Base-by-base conservation (phyloP, 1,284 basidiomycete species). In the Cryptococcus wingfieldii region DNA sequence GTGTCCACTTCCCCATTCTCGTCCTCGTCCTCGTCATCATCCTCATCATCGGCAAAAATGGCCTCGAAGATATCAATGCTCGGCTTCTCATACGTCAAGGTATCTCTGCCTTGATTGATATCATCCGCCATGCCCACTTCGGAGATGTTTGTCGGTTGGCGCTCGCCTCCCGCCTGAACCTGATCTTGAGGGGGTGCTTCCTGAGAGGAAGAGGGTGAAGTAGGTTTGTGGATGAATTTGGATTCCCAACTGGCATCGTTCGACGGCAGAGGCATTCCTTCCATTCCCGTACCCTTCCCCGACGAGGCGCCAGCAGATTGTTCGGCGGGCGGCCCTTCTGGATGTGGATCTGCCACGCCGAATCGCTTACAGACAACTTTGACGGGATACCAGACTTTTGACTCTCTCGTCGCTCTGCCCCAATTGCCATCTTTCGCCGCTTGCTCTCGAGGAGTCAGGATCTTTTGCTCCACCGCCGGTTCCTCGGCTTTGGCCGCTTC, bases 1-100 rank as follows among this genome's bases (percentile, higher is more conserved):
- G 38, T 23, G 9, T 41, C 45, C 16, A 65, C 65, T 12, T 58
- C 69, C 14, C 75, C 79, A 2, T 79, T 58, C 5, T 65, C 80
- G 3, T 72, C 72, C 5, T 88, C 87, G 1, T 84, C 84, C 18
- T 85, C 87, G 19, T 84, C 85, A 47, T 86, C 86, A 67, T 91
- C 89, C 50, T 89, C 88, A 60, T 93, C 90, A 70, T 88, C 90
- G 6, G 89, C 90, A 71, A 93, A 94, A 59, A 94, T 93, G 1
- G 90, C 91, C 72, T 95, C 95, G 81, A 97, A 98, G 41, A 98
- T 85, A 68, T 94, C 89, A 81, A 92, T 89, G 2, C 85, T 79
- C 1, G 95, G 95, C 45, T 89, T 83, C 60, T 88, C 81, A 72
- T 94, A 94, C 0, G 87, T 91, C 61, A 95, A 79, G 10, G 85